These are phyloP conservation scores for Lindgomyces ingoldianus DNA, from an alignment of 495 filamentous ascomycete species.

Conservation along the genomic window DNA sequence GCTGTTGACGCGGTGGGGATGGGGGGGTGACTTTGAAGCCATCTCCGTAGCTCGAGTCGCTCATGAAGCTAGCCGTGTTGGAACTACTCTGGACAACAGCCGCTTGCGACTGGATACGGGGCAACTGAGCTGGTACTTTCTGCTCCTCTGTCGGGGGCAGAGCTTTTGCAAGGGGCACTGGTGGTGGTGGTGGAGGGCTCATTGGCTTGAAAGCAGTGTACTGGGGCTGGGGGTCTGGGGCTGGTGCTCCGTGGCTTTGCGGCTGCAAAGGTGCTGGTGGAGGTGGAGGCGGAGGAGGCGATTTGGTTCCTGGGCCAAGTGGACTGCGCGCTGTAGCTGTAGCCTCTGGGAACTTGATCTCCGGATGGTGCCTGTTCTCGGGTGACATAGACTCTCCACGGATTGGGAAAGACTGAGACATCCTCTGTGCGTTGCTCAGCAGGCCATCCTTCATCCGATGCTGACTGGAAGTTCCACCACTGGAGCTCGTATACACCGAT, in stretches of 20 bases:
- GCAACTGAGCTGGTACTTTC: constrained; percentile 20
- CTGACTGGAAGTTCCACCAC: constrained; percentile 50
- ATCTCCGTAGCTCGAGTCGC: constrained; percentile 65
- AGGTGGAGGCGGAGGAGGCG: constrained; percentile 21
- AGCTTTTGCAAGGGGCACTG: constrained; percentile 1
- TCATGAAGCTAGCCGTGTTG: constrained; percentile 43
- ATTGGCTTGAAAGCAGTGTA: constrained; percentile 17
- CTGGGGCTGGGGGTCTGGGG: neutral
- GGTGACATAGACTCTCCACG: constrained; percentile 33
- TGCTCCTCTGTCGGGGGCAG: neutral
- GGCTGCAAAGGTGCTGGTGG: constrained; percentile 23
- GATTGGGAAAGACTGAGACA: constrained; percentile 65
- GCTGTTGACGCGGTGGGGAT: constrained; percentile 32
- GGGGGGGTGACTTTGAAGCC: constrained; percentile 56
- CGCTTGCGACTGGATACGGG: constrained; percentile 42
- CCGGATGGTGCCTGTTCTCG: neutral
- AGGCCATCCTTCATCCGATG: constrained; percentile 64
- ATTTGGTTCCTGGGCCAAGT: constrained; percentile 8
- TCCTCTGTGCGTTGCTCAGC: constrained; percentile 62
- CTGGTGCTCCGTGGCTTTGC: neutral
- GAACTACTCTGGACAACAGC: constrained; percentile 35
- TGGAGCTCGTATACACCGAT: constrained; percentile 64
- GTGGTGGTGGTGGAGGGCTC: constrained; percentile 8
- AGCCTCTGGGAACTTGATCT: constrained; percentile 29
- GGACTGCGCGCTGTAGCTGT: constrained; percentile 14